Conservation (phyloP, 345 rosid genomes). For the Balakata baccata region DNA sequence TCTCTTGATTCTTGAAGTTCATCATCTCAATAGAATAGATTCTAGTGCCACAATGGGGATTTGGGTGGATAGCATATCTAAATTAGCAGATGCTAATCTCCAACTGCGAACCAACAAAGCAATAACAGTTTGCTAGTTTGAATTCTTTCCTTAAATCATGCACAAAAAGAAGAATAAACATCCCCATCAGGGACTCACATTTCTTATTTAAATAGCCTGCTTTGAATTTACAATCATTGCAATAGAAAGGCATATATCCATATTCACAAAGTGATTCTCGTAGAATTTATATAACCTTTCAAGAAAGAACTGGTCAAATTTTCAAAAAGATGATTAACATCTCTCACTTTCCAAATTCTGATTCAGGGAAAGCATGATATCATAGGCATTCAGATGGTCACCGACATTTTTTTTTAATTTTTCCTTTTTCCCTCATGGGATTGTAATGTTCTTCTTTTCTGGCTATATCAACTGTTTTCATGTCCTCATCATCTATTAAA, state of each 20-base stretch:
- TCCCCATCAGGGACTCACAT: background rate
- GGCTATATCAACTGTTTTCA: background rate
- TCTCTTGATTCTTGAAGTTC: no score
- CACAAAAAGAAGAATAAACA: background rate
- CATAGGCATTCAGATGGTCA: conserved; percentile 9
- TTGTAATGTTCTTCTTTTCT: background rate
- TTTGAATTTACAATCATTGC: background rate
- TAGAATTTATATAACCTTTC: background rate
- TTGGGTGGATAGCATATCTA: no score
- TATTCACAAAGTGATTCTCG: conserved; percentile 1
- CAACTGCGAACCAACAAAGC: no score
- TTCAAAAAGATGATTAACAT: conserved; percentile 16
- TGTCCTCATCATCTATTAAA: background rate
- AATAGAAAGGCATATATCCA: conserved; percentile 3
- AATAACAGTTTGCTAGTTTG: background rate
- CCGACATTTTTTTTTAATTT: background rate
- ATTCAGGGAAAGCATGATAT: background rate
- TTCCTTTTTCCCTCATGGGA: background rate
- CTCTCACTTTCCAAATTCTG: conserved; percentile 22
- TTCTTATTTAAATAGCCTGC: background rate
- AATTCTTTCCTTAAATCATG: background rate
- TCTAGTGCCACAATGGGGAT: no score
- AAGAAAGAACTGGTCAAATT: background rate
- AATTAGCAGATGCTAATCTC: no score
- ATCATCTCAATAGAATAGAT: no score